A percentile compares a stretch with the other conserved stretches of the same genome.
These are phyloP conservation scores for Exserohilum turcica DNA, from an alignment of 2,329 filamentous ascomycete species.

Conservation along the genomic window DNA sequence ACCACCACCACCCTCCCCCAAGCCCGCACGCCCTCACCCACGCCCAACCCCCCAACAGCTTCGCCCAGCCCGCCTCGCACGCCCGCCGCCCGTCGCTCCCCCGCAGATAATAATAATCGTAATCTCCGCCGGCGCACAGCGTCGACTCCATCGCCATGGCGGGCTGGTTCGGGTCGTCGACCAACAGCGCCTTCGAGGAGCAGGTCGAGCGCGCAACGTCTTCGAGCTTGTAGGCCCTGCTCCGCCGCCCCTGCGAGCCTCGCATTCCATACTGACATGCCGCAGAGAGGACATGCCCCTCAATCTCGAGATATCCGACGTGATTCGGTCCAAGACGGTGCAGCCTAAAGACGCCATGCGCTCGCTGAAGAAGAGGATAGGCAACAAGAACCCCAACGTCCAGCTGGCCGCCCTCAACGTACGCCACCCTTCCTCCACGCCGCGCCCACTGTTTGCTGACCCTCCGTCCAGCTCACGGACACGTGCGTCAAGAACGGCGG, in stretches of 20 bases:
- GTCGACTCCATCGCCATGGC: slow-evolving; percentile 65
- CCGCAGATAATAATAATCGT: neutral
- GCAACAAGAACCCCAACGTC: slow-evolving; percentile 96
- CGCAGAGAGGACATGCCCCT: slow-evolving; percentile 90
- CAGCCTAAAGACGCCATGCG: slow-evolving; percentile 98
- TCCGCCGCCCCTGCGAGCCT: neutral
- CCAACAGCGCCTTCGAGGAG: slow-evolving; percentile 89
- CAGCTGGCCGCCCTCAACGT: slow-evolving; percentile 94
- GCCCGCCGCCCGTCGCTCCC: neutral
- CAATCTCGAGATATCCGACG: slow-evolving; percentile 96
- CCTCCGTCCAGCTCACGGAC: slow-evolving; percentile 75
- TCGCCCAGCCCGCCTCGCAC: neutral
- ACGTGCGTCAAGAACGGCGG: slow-evolving; percentile 99
- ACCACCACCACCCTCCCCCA: neutral
- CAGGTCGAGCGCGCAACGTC: slow-evolving; percentile 95
- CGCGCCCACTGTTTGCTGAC: slow-evolving; percentile 15
- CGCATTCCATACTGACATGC: slow-evolving; percentile 14
- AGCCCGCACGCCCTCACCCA: neutral
- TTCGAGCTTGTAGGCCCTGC: slow-evolving; percentile 75
- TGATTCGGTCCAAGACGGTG: slow-evolving; percentile 96
- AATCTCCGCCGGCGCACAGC: neutral
- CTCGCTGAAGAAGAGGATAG: slow-evolving; percentile 89
- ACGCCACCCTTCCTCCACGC: slow-evolving; percentile 32
- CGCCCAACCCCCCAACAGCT: neutral
- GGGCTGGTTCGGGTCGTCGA: slow-evolving; percentile 87